Percentiles rank a stretch among this genome's conserved stretches.
These are phyloP conservation scores for Lojkania enalia DNA, from an alignment of 2,329 filamentous ascomycete species.

Conservation along the genomic window DNA sequence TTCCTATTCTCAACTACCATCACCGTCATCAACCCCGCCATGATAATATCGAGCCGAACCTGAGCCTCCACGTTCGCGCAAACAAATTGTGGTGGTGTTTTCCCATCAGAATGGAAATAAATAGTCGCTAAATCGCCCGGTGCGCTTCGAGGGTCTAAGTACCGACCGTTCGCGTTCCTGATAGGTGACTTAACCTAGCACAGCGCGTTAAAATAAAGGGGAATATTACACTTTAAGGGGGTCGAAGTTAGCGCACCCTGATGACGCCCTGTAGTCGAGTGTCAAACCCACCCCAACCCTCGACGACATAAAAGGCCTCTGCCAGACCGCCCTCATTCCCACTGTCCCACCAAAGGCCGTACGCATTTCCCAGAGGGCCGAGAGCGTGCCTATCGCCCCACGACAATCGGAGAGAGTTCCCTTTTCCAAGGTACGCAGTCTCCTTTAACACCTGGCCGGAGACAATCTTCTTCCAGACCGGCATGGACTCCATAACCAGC, in stretches of 20 bases:
- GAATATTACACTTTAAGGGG: background rate
- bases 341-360: slow-evolving; percentile 11
- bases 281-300: slow-evolving; percentile 9
- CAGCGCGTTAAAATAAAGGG: background rate
- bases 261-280: slow-evolving; percentile 4
- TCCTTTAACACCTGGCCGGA: background rate
- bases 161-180: slow-evolving; percentile 5
- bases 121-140: slow-evolving; percentile 6
- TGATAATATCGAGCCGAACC: slow-evolving; percentile 8
- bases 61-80: slow-evolving; percentile 7
- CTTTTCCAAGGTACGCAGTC: background rate
- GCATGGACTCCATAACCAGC: slow-evolving; percentile 7
- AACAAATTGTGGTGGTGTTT: slow-evolving; percentile 12
- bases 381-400: slow-evolving; percentile 6
- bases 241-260: slow-evolving; percentile 5
- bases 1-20: slow-evolving; percentile 11
- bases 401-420: slow-evolving; percentile 5
- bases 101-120: slow-evolving; percentile 11
- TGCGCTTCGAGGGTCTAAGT: slow-evolving; percentile 7
- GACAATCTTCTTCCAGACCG: slow-evolving; percentile 9
- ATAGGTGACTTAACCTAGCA: slow-evolving; percentile 6
- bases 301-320: slow-evolving; percentile 10
- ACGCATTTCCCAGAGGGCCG: slow-evolving; percentile 5
- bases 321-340: slow-evolving; percentile 4
- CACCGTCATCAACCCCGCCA: slow-evolving; percentile 10